Evolutionary conservation across 768 basidiomycete genomes (phyloP), one percentile per base, ranked within the genome.

Genomic region (Lactarius psammicola): DNA sequence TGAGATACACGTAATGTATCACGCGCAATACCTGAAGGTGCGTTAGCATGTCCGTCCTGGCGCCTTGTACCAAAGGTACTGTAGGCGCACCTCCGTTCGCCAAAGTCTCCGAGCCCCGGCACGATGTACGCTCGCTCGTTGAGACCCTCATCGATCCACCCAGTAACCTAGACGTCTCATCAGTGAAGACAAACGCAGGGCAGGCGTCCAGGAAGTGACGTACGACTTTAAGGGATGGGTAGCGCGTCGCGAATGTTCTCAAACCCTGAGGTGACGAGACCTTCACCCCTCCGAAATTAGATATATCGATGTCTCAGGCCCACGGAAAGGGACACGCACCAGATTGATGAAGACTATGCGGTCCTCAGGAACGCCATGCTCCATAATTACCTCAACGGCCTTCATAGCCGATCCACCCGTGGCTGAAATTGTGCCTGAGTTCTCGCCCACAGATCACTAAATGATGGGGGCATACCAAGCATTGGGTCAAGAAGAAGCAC

Each of bases 371-470:
- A 99, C 97, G 23, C 92, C 92, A 72, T 94, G 88, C 55, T 94
- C 90, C 76, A 90, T 87, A 15, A 98, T 81, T 4, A 98, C 90
- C 75, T 98, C 96, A 59, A 98, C 90, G 0, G 97, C 97, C 75
- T 98, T 98, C 77, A 95, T 95, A 9, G 95, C 96, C 5, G 95
- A 98, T 54, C 97, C 97, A 30, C 97, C 97, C 0, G 96, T 98
- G 0, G 96, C 96, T 85, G 68, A 49, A 38, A 40, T 31, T 15
- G 68, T 63, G 34, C 62, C 84, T 64, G 38, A 69, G 53, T 34
- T 36, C 31, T 31, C 44, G 28, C 26, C 51, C 15, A 31, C 36
- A 33, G 56, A 9, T 15, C 33, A 38, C 5, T 31, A 34, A 59
- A 54, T 59, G 36, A 42, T 56, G 44, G 58, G 49, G 63, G 66